Base-by-base conservation (phyloP, 129 eudicot genomes). In the Smallanthus sonchifolius region DNA sequence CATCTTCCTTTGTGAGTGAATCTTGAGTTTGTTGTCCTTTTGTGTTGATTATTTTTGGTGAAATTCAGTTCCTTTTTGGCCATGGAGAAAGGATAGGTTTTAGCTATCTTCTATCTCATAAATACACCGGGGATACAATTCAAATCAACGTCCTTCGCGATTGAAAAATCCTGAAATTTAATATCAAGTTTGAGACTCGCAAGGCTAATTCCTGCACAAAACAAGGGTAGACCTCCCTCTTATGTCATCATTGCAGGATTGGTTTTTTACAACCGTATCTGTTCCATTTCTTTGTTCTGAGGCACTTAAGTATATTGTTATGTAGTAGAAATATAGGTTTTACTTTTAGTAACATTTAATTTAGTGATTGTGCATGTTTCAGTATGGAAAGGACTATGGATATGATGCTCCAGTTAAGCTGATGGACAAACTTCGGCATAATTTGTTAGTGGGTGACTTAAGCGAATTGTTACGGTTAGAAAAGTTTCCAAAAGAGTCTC, bases 31-130 rank as follows among this genome's bases (percentile, higher is more conserved):
- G 14, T 36, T 45, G 37, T 35, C 13, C 7, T 44, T 57, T 56
- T 16, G 35, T 6, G 70, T 47, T 35, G 64, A 32, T n/a, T 49
- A 16, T 10, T 51, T 72, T 74, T 73, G 69, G 75, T 65, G 72
- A 65, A 44, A 81, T 74, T 75, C 91, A 94, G 99, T 94, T 80
- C 99, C 97, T 38, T 94, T 94, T 71, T 85, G 99, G 82, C n/a
- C 99, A 91, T 74, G 99, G 99, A 77, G 99, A 94, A 80, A 89
- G 99, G 60, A 94, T 94, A 64, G 99, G 99, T 57, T 94, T 91
- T 75, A 94, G 99, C 76, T 94, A 94, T 77, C 97, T 94, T 56
- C 89, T 94, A 49, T 91, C 99, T 2, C 97, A 94, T 61, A 94
- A 94, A 68, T 94, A 88, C 74, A 91, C 94, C 0, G 99, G 97